Base-by-base conservation (phyloP, 495 filamentous ascomycete genomes). In the Niebla homalea region DNA sequence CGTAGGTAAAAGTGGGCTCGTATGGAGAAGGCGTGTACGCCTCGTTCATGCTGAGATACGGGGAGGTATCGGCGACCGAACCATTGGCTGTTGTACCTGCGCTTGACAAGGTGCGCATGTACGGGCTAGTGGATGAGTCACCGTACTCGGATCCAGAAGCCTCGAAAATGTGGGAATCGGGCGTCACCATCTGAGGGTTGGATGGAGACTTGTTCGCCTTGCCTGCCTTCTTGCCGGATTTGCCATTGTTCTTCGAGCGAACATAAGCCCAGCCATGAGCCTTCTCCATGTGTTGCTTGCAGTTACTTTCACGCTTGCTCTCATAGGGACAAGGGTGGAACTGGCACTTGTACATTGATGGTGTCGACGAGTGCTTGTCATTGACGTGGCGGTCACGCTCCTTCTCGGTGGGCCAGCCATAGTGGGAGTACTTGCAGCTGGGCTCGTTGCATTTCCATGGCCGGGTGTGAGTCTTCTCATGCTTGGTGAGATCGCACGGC, bases 201-300 rank as follows among this genome's bases (percentile, higher is more conserved):
- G 77, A 79, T 18, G 70, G 69, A 4, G 78, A 73, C n/a, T 66
- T 67, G 53, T 67, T 64, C 16, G 50, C 56, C 4, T 54, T 65
- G 21, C 61, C 57, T 8, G 56, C 59, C 44, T 73, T 72, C 62
- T 69, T 72, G 35, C 60, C 60, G 62, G 73, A 77, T 58, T 83
- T 79, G 38, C 80, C 81, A 56, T 94, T 95, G 67, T 83, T 87
- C 76, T 95, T 95, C 44, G 87, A 87, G 36, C 92, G 84, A 54
- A 85, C 78, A 55, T 98, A 98, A 4, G 73, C 71, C 81, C 87
- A 97, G 39, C 81, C 80, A 59, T 98, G 92, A 0, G 88, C 81
- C 64, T 97, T 98, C 70, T 98, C 92, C 92, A 98, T 98, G 67
- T 98, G 92, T 66, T 98, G 92, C 66, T 97, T 97, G 78, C 88